Conservation (phyloP, 768 basidiomycete genomes). For the Clavaria fumosa region DNA sequence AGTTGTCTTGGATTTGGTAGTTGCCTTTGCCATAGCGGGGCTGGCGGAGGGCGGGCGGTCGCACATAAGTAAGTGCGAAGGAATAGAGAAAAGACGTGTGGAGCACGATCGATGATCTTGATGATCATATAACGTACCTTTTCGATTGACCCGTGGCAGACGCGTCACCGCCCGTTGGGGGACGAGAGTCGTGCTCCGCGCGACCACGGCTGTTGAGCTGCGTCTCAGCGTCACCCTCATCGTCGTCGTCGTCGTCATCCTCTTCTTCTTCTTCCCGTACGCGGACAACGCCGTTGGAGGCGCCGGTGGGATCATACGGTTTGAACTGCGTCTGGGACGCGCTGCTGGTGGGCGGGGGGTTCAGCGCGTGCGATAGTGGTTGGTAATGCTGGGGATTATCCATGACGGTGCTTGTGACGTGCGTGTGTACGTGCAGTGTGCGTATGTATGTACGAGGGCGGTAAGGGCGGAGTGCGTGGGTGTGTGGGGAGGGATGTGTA, state of each 20-base stretch:
- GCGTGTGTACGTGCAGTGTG: too few relatives aligned
- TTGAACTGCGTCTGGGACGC: constrained; percentile 14
- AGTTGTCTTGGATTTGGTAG: constrained; percentile 17
- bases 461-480: too few relatives aligned
- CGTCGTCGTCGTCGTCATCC: constrained; percentile 58
- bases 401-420: too few relatives aligned
- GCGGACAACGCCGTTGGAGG: neutral
- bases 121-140: constrained; percentile 14
- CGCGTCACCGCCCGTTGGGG: constrained; percentile 24
- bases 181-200: constrained; percentile 23
- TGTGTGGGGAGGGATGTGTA: too few relatives aligned
- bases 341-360: constrained; percentile 33
- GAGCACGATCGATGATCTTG: too few relatives aligned
- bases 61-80: too few relatives aligned
- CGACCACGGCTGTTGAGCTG: constrained; percentile 38
- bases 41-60: constrained; percentile 1
- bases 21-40: constrained; percentile 2
- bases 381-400: constrained; percentile 72
- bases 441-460: too few relatives aligned
- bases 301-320: constrained; percentile 9
- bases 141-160: constrained; percentile 21
- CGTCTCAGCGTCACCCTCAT: constrained; percentile 58
- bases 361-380: constrained; percentile 63
- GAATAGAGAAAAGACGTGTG: too few relatives aligned
- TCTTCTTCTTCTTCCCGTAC: constrained; percentile 42